Base-by-base conservation (phyloP, 1,284 basidiomycete genomes). In the Marasmius fiardii region DNA sequence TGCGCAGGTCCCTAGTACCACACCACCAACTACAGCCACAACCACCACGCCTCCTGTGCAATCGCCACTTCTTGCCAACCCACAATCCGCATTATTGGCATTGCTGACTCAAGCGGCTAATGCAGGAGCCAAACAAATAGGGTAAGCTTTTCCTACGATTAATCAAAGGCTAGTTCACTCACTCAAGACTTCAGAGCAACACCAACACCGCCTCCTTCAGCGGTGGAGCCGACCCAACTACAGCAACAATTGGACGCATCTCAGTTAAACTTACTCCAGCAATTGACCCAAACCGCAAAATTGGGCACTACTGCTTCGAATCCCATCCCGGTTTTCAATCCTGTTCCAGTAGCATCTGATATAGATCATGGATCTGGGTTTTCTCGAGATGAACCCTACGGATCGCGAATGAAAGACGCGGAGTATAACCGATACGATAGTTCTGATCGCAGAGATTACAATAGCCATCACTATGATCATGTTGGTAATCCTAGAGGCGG, bases 231-330 rank as follows among this genome's bases (percentile, higher is more conserved):
- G 56, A 55, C 67, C 43, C 61, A n/a, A n/a, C n/a, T 72, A 58
- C 66, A 67, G 53, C 69, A 73, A 43, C 70, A 68, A 53, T 65
- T 85, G 59, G 81, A 82, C 61, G 43, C 47, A 45, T 71, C 77
- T 58, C 86, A 88, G 67, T 73, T 90, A 54, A 82, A 83, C 52
- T 74, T 90, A 62, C 74, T 92, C 63, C 87, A 89, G 64, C 88
- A 88, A 65, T 76, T 91, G 66, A 76, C 87, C 55, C 83, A 84
- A 63, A 79, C 81, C 63, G 79, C 83, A 35, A 77, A 76, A 56
- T 64, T 72, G 50, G 70, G 71, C 52, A 74, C 69, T 65, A 65
- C 63, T 48, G 35, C 55, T 41, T 47, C 54, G 16, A 51, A 60
- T 64, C 33, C 65, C 67, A 60, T 48, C 54, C 35, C 61, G 48